These are phyloP conservation scores for Fusarium albidum DNA, from an alignment of 2,329 filamentous ascomycete species.

Conservation along the genomic window DNA sequence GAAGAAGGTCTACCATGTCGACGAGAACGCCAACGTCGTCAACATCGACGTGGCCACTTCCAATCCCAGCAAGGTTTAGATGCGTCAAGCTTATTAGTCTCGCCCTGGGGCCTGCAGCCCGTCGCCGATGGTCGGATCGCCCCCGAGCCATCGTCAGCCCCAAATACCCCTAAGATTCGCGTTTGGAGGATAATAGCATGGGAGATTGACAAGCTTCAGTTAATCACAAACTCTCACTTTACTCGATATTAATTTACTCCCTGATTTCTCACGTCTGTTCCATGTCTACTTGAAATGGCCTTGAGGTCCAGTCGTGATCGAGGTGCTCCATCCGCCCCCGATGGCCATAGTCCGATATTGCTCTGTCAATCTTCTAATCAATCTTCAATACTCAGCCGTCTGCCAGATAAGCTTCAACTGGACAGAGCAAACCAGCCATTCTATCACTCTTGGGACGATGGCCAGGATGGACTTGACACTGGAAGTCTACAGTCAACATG, in stretches of 20 bases:
- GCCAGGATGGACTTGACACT: neutral
- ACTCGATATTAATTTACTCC: slow-evolving; percentile 9
- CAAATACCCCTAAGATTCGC: neutral
- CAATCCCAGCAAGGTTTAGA: slow-evolving; percentile 4
- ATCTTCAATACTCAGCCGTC: neutral
- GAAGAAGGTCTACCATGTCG: slow-evolving; percentile 34
- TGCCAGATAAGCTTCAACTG: slow-evolving; percentile 1
- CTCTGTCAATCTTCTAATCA: no score
- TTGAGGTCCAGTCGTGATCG: no score
- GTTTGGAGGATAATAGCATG: slow-evolving; percentile 1
- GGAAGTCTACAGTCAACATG: neutral
- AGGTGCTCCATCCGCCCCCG: no score
- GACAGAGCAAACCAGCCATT: neutral
- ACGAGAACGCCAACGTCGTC: slow-evolving; percentile 27
- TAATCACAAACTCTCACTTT: neutral
- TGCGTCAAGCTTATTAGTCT: accelerated
- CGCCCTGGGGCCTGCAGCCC: neutral
- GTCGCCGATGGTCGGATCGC: neutral
- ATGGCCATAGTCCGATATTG: no score
- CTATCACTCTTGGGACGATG: neutral
- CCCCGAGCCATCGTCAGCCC: neutral
- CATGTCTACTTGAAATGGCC: no score
- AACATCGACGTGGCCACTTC: slow-evolving; percentile 24
- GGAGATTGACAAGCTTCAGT: neutral
- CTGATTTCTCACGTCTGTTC: neutral